These are phyloP conservation scores for Erythrobasidium hasegawianum DNA, from an alignment of 1,284 basidiomycete species.

Conservation along the genomic window DNA sequence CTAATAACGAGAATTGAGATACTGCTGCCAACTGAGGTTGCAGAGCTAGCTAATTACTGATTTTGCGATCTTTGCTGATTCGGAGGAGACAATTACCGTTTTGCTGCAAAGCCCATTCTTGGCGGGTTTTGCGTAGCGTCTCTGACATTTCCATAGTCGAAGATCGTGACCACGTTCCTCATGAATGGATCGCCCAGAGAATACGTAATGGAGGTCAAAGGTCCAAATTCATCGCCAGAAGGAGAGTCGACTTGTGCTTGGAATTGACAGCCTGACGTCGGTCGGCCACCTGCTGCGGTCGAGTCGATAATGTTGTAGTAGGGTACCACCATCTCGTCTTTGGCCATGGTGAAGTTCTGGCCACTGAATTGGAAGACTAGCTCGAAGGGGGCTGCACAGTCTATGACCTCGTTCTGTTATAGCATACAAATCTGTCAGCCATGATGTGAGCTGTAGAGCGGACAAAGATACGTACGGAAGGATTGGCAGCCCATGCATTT, in stretches of 20 bases:
- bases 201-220: slow-evolving; percentile 29
- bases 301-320: slow-evolving; percentile 24
- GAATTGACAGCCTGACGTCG: slow-evolving; percentile 29
- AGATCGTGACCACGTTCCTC: slow-evolving; percentile 24
- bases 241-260: slow-evolving; percentile 22
- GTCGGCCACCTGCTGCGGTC: slow-evolving; percentile 5
- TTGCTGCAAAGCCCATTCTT: slow-evolving; percentile 13
- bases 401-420: slow-evolving; percentile 19
- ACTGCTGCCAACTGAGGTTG: too few species aligned
- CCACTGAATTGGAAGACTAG: slow-evolving; percentile 30
- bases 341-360: slow-evolving; percentile 17
- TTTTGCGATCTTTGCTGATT: too few species aligned
- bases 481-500: slow-evolving; percentile 28
- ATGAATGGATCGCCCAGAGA: slow-evolving; percentile 19
- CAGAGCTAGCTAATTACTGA: too few species aligned
- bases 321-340: slow-evolving; percentile 22
- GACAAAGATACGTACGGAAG: slow-evolving; percentile 5
- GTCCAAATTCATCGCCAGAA: slow-evolving; percentile 21
- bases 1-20: too few species aligned
- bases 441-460: too few species aligned
- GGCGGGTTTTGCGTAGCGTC: slow-evolving; percentile 19
- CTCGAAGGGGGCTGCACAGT: slow-evolving; percentile 19
- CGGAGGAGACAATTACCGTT: too few species aligned
- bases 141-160: slow-evolving; percentile 28
- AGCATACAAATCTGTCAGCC: background rate